Base-by-base conservation (phyloP, 2,329 filamentous ascomycete species). In the Penicillium sp. region DNA sequence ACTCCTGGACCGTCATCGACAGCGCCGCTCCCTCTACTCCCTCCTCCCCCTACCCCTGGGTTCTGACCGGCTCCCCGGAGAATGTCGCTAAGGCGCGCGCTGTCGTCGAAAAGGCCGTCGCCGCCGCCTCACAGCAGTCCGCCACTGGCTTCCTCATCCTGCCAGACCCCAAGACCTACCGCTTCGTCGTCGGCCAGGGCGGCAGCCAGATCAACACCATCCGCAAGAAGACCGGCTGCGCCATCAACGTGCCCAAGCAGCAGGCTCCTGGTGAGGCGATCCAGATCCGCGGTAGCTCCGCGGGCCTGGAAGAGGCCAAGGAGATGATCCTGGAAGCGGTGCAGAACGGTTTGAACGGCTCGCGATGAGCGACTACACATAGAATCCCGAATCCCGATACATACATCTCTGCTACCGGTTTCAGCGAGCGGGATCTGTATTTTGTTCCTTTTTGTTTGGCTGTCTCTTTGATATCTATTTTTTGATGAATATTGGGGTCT, bases 161-260 rank as follows among this genome's bases (percentile, higher is more conserved):
- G 38, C 90, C 93, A 0, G 93, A 99, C 70, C 91, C 94, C 10
- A 86, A 85, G 64, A 91, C 91, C 44, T 96, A 97, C 80, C 86
- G 93, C 58, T 89, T 89, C 61, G 90, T 99, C 46, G 92, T 99
- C 64, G 94, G 94, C 4, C 87, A 88, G 61, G 90, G 89, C 56
- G 94, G 94, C 55, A 89, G 86, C 73, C 93, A 93, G 75, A 95
- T 99, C 73, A 97, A 97, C 76, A 80, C 86, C 40, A 97, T 99
- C 71, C 87, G 94, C 64, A 91, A 91, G 78, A 86, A 94, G 79
- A 97, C 92, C 48, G 90, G 90, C 52, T 97, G 92, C 76, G 92
- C 89, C 77, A 95, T 99, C 71, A 92, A 92, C 61, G 93, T 99
- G 39, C 94, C 94, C 21, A 87, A 90, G 62, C 88, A 91, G 67